Evolutionary conservation across 192 early-diverging fungal species (phyloP).

Genomic region (Rhizophagus sp.): DNA sequence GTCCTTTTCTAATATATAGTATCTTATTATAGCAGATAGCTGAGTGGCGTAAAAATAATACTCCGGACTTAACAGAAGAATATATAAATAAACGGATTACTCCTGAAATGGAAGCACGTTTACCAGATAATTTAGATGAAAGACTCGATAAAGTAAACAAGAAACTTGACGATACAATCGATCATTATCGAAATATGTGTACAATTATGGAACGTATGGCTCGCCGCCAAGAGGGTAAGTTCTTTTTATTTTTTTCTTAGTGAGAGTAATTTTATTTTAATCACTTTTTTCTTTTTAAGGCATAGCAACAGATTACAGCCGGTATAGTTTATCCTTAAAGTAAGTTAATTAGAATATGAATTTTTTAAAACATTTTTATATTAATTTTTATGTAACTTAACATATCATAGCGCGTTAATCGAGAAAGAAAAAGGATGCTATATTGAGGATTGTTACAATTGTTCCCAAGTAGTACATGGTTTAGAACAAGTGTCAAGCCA

Average conservation of each 20-base stretch:
- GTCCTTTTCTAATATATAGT: not conserved
- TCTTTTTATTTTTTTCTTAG: too few relatives aligned
- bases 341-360: slow-evolving; percentile 33
- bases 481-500: slow-evolving; percentile 38
- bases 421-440: slow-evolving; percentile 59
- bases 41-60: slow-evolving; percentile 56
- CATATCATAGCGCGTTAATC: slow-evolving; percentile 46
- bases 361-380: not conserved
- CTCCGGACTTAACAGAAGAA: slow-evolving; percentile 58
- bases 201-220: slow-evolving; percentile 62
- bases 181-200: slow-evolving; percentile 63
- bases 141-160: slow-evolving; percentile 48
- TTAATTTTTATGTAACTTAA: not conserved
- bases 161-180: slow-evolving; percentile 51
- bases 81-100: slow-evolving; percentile 42
- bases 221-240: slow-evolving; percentile 59
- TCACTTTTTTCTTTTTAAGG: slow-evolving; percentile 25
- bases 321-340: slow-evolving; percentile 59
- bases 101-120: slow-evolving; percentile 38
- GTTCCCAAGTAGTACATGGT: slow-evolving; percentile 48
- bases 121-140: slow-evolving; percentile 58
- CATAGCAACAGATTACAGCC: slow-evolving; percentile 56
- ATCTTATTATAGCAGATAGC: slow-evolving; percentile 53
- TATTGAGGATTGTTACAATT: slow-evolving; percentile 56
- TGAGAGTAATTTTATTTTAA: not conserved